Evolutionary conservation across 2,329 filamentous ascomycete genomes (phyloP).

Genomic region (Delphinella strobiligena): DNA sequence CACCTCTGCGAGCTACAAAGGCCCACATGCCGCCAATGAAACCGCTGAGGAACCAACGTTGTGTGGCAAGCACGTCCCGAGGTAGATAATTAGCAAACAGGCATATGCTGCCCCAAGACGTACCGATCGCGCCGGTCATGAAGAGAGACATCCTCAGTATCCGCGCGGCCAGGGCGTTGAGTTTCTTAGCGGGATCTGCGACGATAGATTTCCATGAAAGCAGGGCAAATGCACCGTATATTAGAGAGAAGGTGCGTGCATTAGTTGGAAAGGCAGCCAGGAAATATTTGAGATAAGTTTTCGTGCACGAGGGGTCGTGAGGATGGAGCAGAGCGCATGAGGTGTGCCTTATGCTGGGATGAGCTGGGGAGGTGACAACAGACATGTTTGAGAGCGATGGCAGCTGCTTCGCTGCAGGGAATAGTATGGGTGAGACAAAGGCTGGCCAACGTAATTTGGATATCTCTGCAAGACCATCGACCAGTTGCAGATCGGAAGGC

Average conservation of each 20-base stretch:
- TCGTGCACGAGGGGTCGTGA: conserved; percentile 72
- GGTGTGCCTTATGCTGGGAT: conserved; percentile 72
- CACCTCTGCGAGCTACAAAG: conserved; percentile 55
- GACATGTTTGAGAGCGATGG: conserved; percentile 57
- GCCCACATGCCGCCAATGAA: conserved; percentile 79
- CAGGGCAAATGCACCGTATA: conserved; percentile 61
- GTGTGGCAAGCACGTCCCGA: conserved; percentile 59
- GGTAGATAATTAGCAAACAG: conserved; percentile 75
- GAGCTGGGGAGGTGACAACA: conserved; percentile 70
- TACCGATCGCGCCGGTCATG: conserved; percentile 70
- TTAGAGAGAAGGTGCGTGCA: conserved; percentile 62
- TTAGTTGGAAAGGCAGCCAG: conserved; percentile 70
- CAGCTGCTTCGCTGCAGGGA: conserved; percentile 51
- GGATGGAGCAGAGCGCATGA: conserved; percentile 88
- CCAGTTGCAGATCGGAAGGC: conserved; percentile 64
- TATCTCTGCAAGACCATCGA: conserved; percentile 72
- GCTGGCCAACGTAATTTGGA: conserved; percentile 76
- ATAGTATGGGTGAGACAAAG: conserved; percentile 76
- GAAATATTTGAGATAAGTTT: conserved; percentile 80
- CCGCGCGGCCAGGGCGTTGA: conserved; percentile 53
- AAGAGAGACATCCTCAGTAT: conserved; percentile 68
- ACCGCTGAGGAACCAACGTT: conserved; percentile 82
- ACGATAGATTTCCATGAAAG: conserved; percentile 57
- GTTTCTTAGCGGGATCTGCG: conserved; percentile 52
- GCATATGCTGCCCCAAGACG: conserved; percentile 80